phyloP scores from a whole-genome alignment of 306 rosid species.

The Corylus americana region DNA sequence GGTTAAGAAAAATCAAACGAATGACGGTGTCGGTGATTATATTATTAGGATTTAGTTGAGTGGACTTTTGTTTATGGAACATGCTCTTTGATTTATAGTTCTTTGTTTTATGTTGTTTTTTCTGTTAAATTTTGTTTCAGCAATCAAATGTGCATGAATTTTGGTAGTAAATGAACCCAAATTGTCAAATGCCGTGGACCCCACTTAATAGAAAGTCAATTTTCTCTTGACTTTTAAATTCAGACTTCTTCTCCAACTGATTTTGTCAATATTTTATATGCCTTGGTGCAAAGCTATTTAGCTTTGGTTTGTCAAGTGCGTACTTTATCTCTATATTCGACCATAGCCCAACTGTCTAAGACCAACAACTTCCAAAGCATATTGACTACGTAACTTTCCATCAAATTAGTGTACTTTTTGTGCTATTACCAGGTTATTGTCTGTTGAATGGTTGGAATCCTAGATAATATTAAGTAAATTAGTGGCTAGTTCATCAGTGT shows the following conservation, averaged over 20 bases:
- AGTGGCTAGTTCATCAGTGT: not conserved
- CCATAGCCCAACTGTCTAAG: not conserved
- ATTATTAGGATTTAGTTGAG: not conserved
- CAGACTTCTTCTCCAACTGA: not conserved
- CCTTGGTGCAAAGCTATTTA: not conserved
- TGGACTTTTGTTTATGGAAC: not conserved
- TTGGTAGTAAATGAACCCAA: not conserved
- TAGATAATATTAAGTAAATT: not conserved
- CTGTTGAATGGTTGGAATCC: not conserved
- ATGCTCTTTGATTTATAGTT: not conserved
- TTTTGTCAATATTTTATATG: not conserved
- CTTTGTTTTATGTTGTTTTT: not conserved
- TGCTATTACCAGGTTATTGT: not conserved
- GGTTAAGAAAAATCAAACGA: not conserved
- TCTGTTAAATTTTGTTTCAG: not conserved
- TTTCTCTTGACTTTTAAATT: not conserved
- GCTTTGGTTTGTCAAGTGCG: not conserved
- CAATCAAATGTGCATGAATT: not conserved
- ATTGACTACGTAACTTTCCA: not conserved
- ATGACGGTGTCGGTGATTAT: not conserved
- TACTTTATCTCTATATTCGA: not conserved
- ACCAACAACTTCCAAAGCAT: not conserved
- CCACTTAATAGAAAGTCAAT: not conserved
- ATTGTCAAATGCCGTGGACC: not conserved
- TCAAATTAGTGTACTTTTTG: not conserved